Evolutionary conservation across 208 protist genomes (phyloP), one percentile per base, ranked within the genome.

Genomic region (Trypanosoma brucei): DNA sequence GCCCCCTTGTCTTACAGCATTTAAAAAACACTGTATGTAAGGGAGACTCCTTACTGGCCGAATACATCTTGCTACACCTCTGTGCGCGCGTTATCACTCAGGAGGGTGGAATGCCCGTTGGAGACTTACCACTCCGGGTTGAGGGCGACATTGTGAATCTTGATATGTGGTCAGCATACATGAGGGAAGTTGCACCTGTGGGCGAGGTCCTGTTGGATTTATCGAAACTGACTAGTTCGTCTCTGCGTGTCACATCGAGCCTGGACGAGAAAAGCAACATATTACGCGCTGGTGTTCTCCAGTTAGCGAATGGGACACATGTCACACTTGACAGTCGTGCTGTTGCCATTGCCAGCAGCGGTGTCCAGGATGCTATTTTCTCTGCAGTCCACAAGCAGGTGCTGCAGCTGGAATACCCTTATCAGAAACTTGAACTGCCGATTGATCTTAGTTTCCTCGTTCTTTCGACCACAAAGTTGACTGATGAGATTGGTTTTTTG

Each of bases 301-400:
- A 94, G 61, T 68, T 94, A 3, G 84, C 78, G 3, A 87, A 92
- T 67, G 88, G 88, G n/a, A 80, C 81, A 8, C 82, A 94, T 57
- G 52, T 94, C n/a, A 91, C 84, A 30, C 46, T 94, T 3, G 83
- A 94, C 71, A 87, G 78, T 53, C 49, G 46, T 7, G 66, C 62
- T 1, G 58, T 89, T 8, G 55, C 14, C 3, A 46, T 48, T 11
- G 50, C 64, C 48, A 55, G 50, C 31, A 59, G 13, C 42, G 37
- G 59, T 38, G 77, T 84, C 70, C 56, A 69, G 35, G 81, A 93
- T 33, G 68, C 69, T 3, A 48, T 93, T 35, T 90, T 90, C 46
- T 46, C 74, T 1, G 63, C 81, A 1, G 61, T 88, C 2, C 83
- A 91, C 70, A 83, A 83, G 52, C 81, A 93, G 65, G 62, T 75